phyloP scores from a whole-genome alignment of 768 basidiomycete species.

The Holtermanniella nyarrowii region DNA sequence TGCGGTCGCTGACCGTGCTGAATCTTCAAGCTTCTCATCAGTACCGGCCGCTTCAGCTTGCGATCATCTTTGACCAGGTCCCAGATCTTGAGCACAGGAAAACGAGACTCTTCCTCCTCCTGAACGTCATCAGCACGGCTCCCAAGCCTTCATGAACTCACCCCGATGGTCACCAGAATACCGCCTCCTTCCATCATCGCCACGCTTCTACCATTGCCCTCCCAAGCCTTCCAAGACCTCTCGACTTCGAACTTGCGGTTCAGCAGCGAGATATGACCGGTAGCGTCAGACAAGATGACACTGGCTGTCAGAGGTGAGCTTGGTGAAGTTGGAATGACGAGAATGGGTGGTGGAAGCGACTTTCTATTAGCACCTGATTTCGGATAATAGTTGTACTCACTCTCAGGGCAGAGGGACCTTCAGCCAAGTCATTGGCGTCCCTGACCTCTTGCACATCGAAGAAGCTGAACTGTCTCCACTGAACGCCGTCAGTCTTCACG shows the following conservation, averaged over 20 bases:
- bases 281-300: conserved; percentile 27
- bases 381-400: conserved; percentile 41
- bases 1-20: conserved; percentile 67
- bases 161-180: conserved; percentile 78
- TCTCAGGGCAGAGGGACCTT: conserved; percentile 68
- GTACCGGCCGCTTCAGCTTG: conserved; percentile 52
- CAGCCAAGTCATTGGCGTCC: conserved; percentile 65
- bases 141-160: conserved; percentile 46
- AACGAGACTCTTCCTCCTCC: conserved; percentile 38
- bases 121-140: background rate
- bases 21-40: conserved; percentile 66
- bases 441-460: conserved; percentile 69
- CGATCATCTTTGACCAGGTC: conserved; percentile 63
- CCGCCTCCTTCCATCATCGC: conserved; percentile 67
- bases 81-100: conserved; percentile 62
- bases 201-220: conserved; percentile 25
- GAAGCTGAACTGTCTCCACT: conserved; percentile 88
- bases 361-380: conserved; percentile 3
- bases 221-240: conserved; percentile 32
- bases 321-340: conserved; percentile 27
- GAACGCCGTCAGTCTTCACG: background rate
- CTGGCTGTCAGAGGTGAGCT: conserved; percentile 20
- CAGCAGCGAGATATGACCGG: conserved; percentile 21
- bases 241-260: conserved; percentile 24
- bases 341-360: conserved; percentile 24